phyloP scores from a whole-genome alignment of 2,329 filamentous ascomycete species.

The Xylaria sp. region DNA sequence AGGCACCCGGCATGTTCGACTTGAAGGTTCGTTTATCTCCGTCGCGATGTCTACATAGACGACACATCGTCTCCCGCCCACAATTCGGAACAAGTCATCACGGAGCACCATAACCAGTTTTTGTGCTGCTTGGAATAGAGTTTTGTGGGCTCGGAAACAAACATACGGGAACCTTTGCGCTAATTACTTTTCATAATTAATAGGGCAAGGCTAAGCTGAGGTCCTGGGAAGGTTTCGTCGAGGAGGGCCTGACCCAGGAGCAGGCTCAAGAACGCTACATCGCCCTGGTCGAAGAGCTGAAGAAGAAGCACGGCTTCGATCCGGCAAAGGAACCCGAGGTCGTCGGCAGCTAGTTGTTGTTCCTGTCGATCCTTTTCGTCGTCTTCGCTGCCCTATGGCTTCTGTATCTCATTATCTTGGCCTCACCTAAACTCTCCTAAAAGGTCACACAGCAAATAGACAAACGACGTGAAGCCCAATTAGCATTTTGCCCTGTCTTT shows the following conservation, averaged over 20 bases:
- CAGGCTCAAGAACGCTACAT: slow-evolving; percentile 83
- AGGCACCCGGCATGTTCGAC: slow-evolving; percentile 73
- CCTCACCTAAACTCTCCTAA: too few species aligned
- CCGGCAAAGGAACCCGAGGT: slow-evolving; percentile 71
- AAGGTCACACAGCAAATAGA: background rate
- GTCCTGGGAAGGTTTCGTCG: slow-evolving; percentile 78
- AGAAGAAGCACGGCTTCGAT: slow-evolving; percentile 75
- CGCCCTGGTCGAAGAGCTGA: slow-evolving; percentile 75
- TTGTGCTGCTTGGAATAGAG: background rate
- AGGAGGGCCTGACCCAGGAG: slow-evolving; percentile 70
- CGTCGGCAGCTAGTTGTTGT: slow-evolving; percentile 51
- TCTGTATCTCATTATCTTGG: slow-evolving; percentile 11
- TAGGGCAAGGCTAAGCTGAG: slow-evolving; percentile 84
- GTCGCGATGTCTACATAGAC: background rate
- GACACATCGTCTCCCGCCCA: background rate
- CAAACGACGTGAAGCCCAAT: background rate
- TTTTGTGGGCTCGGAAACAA: slow-evolving; percentile 15
- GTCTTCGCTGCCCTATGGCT: slow-evolving; percentile 14
- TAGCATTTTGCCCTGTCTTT: background rate
- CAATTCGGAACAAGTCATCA: background rate
- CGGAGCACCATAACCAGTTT: background rate
- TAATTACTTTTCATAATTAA: background rate
- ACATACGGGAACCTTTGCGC: slow-evolving; percentile 1
- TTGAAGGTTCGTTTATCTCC: slow-evolving; percentile 63
- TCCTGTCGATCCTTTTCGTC: slow-evolving; percentile 30